Evolutionary conservation across 2,329 filamentous ascomycete genomes (phyloP).

Genomic region (Cladophialophora immunda): DNA sequence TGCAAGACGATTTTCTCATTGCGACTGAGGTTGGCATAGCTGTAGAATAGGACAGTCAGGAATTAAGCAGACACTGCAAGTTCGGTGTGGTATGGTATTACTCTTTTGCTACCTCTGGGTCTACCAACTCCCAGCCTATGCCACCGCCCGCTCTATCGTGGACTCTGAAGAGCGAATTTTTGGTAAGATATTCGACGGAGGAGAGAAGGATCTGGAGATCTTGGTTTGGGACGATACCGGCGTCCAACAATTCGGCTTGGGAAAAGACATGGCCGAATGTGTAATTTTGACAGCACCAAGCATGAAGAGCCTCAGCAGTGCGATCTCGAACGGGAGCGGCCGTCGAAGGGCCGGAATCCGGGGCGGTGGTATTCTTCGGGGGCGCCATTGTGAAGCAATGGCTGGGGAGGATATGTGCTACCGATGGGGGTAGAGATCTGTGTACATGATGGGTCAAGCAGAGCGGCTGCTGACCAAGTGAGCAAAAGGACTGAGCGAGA

Average conservation of each 20-base stretch:
- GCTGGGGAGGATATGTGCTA: slow-evolving; percentile 35
- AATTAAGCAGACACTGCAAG: slow-evolving; percentile 16
- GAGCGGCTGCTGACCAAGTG: slow-evolving; percentile 21
- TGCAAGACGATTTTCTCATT: slow-evolving; percentile 85
- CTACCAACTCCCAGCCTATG: slow-evolving; percentile 58
- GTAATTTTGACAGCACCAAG: slow-evolving; percentile 52
- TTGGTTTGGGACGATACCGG: slow-evolving; percentile 54
- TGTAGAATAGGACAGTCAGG: slow-evolving; percentile 37
- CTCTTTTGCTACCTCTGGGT: slow-evolving; percentile 59
- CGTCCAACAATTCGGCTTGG: slow-evolving; percentile 55
- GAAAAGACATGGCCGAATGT: slow-evolving; percentile 55
- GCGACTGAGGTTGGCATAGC: slow-evolving; percentile 57
- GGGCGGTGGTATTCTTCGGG: slow-evolving; percentile 37
- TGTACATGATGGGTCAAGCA: slow-evolving; percentile 39
- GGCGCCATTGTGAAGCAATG: slow-evolving; percentile 36
- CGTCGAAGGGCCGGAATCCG: slow-evolving; percentile 45
- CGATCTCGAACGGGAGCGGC: slow-evolving; percentile 41
- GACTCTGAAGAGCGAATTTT: slow-evolving; percentile 57
- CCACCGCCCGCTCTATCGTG: slow-evolving; percentile 51
- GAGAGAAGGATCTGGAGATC: slow-evolving; percentile 53
- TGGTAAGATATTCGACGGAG: slow-evolving; percentile 55
- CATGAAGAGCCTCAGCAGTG: slow-evolving; percentile 55
- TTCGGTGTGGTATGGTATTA: slow-evolving; percentile 52
- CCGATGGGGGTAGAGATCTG: slow-evolving; percentile 38
- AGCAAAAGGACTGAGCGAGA: not conserved